These are phyloP conservation scores for Porphyrellus cyaneotinctus DNA, from an alignment of 768 basidiomycete genomes.

Conservation along the genomic window DNA sequence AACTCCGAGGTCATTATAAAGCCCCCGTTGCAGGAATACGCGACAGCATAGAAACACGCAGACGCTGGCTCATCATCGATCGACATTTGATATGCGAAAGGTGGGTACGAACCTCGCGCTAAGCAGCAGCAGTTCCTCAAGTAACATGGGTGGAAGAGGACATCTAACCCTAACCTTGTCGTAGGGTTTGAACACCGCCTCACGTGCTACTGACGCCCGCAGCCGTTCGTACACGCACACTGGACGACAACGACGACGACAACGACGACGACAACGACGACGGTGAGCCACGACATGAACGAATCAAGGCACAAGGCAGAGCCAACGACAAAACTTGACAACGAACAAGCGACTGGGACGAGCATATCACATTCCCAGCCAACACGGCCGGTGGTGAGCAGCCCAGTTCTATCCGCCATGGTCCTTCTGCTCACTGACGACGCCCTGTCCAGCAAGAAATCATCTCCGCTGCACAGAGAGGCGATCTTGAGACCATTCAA, in stretches of 20 bases:
- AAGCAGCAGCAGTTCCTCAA: conserved; percentile 8
- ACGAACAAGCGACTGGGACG: conserved; percentile 28
- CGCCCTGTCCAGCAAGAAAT: conserved; percentile 45
- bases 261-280: conserved; percentile 13
- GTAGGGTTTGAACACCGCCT: conserved; percentile 23
- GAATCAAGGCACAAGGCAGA: conserved; percentile 27
- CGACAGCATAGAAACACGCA: conserved; percentile 56
- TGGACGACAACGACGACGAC: too few species aligned
- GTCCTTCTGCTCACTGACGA: not conserved
- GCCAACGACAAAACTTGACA: conserved; percentile 27
- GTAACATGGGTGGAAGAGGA: conserved; percentile 13
- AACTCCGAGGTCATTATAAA: conserved; percentile 57
- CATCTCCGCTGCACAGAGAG: conserved; percentile 84
- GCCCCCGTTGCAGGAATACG: conserved; percentile 50
- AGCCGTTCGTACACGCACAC: not conserved
- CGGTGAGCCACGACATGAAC: conserved; percentile 28
- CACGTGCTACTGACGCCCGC: conserved; percentile 8
- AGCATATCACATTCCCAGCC: conserved; percentile 23
- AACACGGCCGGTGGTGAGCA: conserved; percentile 21
- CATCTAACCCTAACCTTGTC: conserved; percentile 29
- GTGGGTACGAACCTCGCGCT: conserved; percentile 18
- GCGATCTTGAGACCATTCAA: conserved; percentile 64
- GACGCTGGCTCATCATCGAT: conserved; percentile 33
- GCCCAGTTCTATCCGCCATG: not conserved
- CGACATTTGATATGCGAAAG: not conserved